phyloP scores from a whole-genome alignment of 257 asterid genomes.

The Vinca minor region DNA sequence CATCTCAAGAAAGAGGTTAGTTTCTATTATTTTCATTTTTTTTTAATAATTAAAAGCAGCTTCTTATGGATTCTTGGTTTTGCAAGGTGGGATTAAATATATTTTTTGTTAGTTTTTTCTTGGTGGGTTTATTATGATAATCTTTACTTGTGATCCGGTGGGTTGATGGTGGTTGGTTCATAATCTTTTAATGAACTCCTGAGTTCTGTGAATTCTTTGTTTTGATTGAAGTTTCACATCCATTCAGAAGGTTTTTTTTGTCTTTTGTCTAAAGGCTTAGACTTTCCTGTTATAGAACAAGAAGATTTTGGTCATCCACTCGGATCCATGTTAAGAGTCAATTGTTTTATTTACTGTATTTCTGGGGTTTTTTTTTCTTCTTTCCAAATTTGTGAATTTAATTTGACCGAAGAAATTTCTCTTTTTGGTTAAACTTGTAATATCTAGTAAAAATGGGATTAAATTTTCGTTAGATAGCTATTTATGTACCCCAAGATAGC shows the following conservation, averaged over 20 bases:
- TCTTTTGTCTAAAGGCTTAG: too few relatives aligned
- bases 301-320: slow-evolving; percentile 5
- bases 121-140: neutral
- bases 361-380: neutral
- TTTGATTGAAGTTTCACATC: too few relatives aligned
- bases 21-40: neutral
- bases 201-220: too few relatives aligned
- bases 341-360: neutral
- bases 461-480: too few relatives aligned
- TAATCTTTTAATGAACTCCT: slow-evolving; percentile 1
- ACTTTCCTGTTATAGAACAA: too few relatives aligned
- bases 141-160: neutral
- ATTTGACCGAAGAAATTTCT: neutral
- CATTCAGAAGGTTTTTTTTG: too few relatives aligned
- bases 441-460: neutral
- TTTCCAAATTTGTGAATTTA: neutral
- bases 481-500: too few relatives aligned
- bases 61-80: neutral
- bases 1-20: neutral
- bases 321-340: too few relatives aligned
- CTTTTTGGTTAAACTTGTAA: neutral
- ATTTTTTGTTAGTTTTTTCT: neutral
- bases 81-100: neutral
- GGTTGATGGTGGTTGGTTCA: neutral
- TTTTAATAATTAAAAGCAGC: neutral